Percentiles rank a stretch among this genome's conserved stretches.
phyloP scores from a whole-genome alignment of 169 alveolate species.

The Amoebophrya sp. region DNA sequence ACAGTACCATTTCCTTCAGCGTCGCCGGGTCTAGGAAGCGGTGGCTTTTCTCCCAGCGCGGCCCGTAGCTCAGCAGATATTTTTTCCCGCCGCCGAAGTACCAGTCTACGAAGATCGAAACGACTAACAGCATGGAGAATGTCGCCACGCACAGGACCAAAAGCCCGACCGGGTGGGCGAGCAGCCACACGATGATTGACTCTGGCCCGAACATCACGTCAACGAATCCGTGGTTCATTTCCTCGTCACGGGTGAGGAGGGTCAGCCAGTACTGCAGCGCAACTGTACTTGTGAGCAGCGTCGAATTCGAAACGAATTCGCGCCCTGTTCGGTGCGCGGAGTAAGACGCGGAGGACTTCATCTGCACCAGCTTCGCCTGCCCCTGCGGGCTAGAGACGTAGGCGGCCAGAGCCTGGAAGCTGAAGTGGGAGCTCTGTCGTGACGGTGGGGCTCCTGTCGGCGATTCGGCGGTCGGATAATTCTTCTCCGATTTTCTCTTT shows the following conservation, averaged over 20 bases:
- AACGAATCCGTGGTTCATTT: no score
- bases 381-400: no score
- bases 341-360: neutral
- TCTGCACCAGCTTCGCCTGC: no score
- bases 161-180: neutral
- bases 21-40: neutral
- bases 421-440: no score
- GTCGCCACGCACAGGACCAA: neutral
- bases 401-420: no score
- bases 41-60: neutral
- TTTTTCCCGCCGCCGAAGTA: neutral
- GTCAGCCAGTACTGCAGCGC: neutral
- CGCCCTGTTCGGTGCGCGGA: neutral
- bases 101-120: neutral
- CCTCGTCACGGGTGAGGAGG: neutral
- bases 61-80: no score
- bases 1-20: conserved; percentile 14
- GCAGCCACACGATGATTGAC: neutral
- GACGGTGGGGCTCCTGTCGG: no score
- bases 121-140: neutral
- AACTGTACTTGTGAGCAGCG: neutral
- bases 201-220: neutral
- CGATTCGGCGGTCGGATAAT: no score
- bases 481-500: no score
- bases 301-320: neutral